Base-by-base conservation (phyloP, 352 stramenopile species). In the Globisporangium canariense region DNA sequence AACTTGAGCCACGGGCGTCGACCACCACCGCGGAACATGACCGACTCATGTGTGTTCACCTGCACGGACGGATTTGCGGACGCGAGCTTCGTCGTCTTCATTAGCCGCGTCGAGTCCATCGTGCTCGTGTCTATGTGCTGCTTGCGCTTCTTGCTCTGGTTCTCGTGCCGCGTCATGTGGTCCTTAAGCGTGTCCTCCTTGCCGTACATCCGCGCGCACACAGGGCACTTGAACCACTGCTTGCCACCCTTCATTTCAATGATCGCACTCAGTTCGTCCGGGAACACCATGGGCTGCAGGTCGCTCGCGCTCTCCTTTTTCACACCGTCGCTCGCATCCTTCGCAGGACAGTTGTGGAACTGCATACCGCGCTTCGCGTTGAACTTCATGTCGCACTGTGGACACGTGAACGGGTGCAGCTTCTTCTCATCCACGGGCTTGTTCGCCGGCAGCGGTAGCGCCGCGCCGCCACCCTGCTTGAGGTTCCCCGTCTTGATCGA, bases 361-460 rank as follows among this genome's bases (percentile, higher is more conserved):
- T 96, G 87, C 69, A 96, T 81, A 3, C 83, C 85, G 32, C 86
- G 80, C 36, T 83, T 82, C 1, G 87, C 85, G 34, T 96, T 96
- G 72, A 96, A 96, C 54, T 88, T 96, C 76, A 93, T 85, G 65
- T 89, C 81, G 68, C 87, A 96, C 46, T 86, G 72, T 10, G 71
- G 65, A 43, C 87, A 96, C 57, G 69, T 83, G 73, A 96, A 96
- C 34, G 84, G 85, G 65, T 93, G 87, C 38, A 96, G 82, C 55
- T 92, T 93, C 74, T 93, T 94, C 49, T 96, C 87, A 45, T 96
- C 87, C 38, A 94, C 82, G 9, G 80, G 78, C 71, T 96, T 96
- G 73, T 91, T 90, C 10, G 79, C 58, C 16, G 74, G 69, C 32
- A 87, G 60, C 13, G 82, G 69, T 50, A 93, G 61, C 30, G 68